Percentiles rank a stretch among this genome's conserved stretches.
These are phyloP conservation scores for Candida xiaguanensis DNA, from an alignment of 805 yeast species.

Conservation along the genomic window DNA sequence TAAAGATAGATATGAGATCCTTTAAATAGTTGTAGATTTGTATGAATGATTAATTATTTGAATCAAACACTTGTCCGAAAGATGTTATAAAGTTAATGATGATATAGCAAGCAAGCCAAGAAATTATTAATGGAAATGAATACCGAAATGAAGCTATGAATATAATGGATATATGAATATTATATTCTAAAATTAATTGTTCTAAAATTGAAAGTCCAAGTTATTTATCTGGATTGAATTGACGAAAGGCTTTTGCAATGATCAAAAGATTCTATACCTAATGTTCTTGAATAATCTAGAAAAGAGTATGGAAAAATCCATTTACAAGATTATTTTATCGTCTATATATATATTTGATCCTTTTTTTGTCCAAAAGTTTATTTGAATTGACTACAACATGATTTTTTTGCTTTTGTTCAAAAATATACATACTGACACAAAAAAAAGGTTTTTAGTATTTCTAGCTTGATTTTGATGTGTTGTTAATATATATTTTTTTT, in stretches of 20 bases:
- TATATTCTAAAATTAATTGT: no score
- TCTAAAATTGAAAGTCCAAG: background rate
- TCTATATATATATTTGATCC: background rate
- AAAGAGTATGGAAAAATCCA: background rate
- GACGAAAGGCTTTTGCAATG: background rate
- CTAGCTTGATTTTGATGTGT: no score
- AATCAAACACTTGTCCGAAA: background rate
- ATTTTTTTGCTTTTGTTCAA: background rate
- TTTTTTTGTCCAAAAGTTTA: no score
- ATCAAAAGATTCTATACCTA: background rate
- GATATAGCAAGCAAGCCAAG: no score
- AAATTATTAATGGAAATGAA: no score
- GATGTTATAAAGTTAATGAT: no score
- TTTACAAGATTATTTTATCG: background rate
- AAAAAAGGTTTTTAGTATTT: background rate
- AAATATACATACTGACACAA: background rate
- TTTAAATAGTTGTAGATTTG: background rate
- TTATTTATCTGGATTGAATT: no score
- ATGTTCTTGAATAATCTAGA: slow-evolving; percentile 3
- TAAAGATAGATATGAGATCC: background rate
- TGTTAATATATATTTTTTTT: no score
- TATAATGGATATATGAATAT: no score
- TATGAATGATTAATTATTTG: background rate
- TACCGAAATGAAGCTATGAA: no score
- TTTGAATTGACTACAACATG: background rate